Evolutionary conservation across 352 stramenopile species (phyloP).

Genomic region (Phytophthora cryptogea): DNA sequence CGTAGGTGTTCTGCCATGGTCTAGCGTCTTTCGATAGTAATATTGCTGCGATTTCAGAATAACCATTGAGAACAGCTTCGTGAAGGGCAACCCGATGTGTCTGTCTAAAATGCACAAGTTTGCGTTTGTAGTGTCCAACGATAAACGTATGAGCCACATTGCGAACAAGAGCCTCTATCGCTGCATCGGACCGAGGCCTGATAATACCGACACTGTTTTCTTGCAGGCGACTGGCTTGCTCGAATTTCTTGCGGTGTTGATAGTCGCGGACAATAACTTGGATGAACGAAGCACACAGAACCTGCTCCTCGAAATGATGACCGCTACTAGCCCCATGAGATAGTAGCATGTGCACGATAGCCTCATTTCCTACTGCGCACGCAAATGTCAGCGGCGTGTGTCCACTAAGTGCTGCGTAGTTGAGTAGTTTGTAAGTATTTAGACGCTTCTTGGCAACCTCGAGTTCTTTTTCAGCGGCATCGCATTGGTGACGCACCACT

Average conservation of each 20-base stretch:
- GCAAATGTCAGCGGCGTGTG: conserved; percentile 79
- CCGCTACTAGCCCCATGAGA: conserved; percentile 56
- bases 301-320: conserved; percentile 51
- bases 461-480: conserved; percentile 45
- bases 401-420: conserved; percentile 60
- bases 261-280: conserved; percentile 63
- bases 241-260: conserved; percentile 39
- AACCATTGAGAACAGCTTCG: conserved; percentile 73
- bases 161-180: conserved; percentile 52
- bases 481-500: conserved; percentile 25
- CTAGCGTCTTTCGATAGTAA: conserved; percentile 53
- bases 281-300: conserved; percentile 65
- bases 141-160: conserved; percentile 70
- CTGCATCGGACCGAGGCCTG: conserved; percentile 47
- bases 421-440: conserved; percentile 52
- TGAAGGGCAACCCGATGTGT: conserved; percentile 76
- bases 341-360: conserved; percentile 74
- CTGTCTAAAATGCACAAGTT: conserved; percentile 50
- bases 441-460: conserved; percentile 51
- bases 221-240: conserved; percentile 12
- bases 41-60: conserved; percentile 54
- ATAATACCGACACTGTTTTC: conserved; percentile 8
- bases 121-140: conserved; percentile 52
- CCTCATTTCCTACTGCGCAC: conserved; percentile 69
- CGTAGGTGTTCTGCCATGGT: conserved; percentile 65